phyloP scores from a whole-genome alignment of 495 filamentous ascomycete species.

The Chaetomidium leptoderma region DNA sequence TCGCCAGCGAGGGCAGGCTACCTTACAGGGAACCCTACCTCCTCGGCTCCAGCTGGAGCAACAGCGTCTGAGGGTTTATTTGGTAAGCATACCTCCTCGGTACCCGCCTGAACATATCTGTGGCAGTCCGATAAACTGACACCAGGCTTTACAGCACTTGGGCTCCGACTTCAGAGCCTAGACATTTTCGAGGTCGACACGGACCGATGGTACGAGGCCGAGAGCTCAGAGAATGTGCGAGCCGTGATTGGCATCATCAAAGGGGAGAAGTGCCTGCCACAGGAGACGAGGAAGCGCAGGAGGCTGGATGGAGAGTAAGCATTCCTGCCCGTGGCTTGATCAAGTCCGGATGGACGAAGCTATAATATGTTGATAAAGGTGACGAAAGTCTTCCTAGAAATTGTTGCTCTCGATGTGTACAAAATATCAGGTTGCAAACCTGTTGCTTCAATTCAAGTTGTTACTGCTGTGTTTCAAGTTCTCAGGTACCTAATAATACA shows the following conservation, averaged over 20 bases:
- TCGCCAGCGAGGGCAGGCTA: not conserved
- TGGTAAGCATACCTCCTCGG: not conserved
- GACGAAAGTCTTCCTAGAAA: too few species aligned
- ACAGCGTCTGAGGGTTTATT: not conserved
- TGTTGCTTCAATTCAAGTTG: too few species aligned
- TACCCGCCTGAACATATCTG: not conserved
- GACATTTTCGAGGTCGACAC: not conserved
- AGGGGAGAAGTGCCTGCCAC: not conserved
- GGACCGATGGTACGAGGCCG: not conserved
- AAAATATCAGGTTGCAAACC: too few species aligned
- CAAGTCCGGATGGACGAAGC: too few species aligned
- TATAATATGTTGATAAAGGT: too few species aligned
- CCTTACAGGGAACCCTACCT: not conserved
- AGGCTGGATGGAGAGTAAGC: not conserved
- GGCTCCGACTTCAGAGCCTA: not conserved
- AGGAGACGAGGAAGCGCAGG: not conserved
- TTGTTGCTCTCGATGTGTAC: too few species aligned
- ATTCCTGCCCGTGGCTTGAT: too few species aligned
- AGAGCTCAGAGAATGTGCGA: not conserved
- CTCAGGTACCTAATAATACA: too few species aligned
- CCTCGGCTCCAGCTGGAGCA: not conserved
- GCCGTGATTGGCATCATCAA: not conserved
- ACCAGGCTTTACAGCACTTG: not conserved
- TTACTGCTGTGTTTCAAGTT: too few species aligned
- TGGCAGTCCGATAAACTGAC: too few species aligned